Evolutionary conservation across 2,329 filamentous ascomycete species (phyloP), one percentile per base, ranked within the genome.

Genomic region (Aaosphaeria pasadenensis): DNA sequence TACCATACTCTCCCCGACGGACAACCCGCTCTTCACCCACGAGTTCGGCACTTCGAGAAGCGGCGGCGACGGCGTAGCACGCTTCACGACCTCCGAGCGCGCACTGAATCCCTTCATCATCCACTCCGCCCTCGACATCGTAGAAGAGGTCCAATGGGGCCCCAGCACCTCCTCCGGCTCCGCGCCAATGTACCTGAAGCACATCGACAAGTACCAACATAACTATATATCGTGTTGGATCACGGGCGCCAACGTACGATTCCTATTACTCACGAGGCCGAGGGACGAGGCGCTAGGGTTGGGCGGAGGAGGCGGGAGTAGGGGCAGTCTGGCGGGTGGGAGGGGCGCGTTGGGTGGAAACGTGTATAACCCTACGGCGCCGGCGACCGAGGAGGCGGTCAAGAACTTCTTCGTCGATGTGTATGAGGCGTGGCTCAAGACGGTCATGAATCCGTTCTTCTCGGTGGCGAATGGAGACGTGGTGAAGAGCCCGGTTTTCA

Each of bases 61-160:
- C 62, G 91, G 92, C 74, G 92, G 92, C 68, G 94, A 97, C 77
- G 94, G 94, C 60, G 80, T 91, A 68, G 83, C 92, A 52, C 88
- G 89, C 66, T 97, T 96, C 78, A 84, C 82, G 49, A 89, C 95
- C 56, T 86, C 95, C 64, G 88, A 92, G 46, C 85, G 89, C 54
- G 89, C 95, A 71, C 87, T 96, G 79, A 96, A 96, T 75, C 94
- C 96, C 72, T 97, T 99, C 76, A 90, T 97, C 67, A 85, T 96
- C 31, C 92, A 99, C 75, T 91, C 89, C 59, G 89, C 89, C 57
- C 78, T 99, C 48, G 94, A 99, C 71, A 89, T 97, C 41, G 88
- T 96, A 44, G 94, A 99, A 74, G 94, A 99, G 72, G 85, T 92
- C 30, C 94, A 97, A 74, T 99, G 94, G 92, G 87, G 84, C 5